phyloP scores from a whole-genome alignment of 2,329 filamentous ascomycete genomes.

The Microsporum canis region DNA sequence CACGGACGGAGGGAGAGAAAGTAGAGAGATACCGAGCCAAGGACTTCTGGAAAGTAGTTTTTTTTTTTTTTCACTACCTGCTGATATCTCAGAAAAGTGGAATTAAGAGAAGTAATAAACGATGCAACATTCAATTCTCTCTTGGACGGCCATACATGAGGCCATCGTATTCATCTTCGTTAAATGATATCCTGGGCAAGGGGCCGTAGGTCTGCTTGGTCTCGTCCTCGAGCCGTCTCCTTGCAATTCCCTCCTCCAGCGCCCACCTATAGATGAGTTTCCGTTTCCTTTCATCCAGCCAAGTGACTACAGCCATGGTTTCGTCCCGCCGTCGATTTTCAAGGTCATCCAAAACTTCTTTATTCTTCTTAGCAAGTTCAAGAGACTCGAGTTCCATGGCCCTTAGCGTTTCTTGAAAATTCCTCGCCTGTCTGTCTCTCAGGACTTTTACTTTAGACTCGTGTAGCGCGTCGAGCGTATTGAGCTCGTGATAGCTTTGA shows the following conservation, averaged over 20 bases:
- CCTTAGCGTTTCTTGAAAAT: constrained; percentile 28
- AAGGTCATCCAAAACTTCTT: constrained; percentile 23
- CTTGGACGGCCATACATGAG: not conserved
- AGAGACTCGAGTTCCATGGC: constrained; percentile 32
- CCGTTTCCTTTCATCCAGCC: constrained; percentile 26
- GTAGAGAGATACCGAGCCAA: not conserved
- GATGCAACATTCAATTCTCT: not conserved
- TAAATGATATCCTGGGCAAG: constrained; percentile 29
- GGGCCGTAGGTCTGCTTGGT: constrained; percentile 29
- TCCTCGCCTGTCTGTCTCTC: constrained; percentile 35
- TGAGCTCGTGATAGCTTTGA: constrained; percentile 35
- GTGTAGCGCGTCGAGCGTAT: constrained; percentile 35
- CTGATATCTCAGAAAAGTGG: not conserved
- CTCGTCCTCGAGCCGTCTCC: constrained; percentile 28
- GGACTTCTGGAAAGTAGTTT: not conserved
- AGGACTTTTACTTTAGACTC: constrained; percentile 37
- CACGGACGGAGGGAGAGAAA: no score
- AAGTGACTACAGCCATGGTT: constrained; percentile 22
- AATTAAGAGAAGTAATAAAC: not conserved
- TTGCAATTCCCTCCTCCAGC: constrained; percentile 33
- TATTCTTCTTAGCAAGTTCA: constrained; percentile 25
- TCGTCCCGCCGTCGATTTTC: constrained; percentile 27
- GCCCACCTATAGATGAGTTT: constrained; percentile 31
- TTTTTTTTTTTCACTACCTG: not conserved
- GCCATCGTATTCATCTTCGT: not conserved